These are phyloP conservation scores for Tetrapisispora phaffii DNA, from an alignment of 805 yeast species.

Conservation along the genomic window DNA sequence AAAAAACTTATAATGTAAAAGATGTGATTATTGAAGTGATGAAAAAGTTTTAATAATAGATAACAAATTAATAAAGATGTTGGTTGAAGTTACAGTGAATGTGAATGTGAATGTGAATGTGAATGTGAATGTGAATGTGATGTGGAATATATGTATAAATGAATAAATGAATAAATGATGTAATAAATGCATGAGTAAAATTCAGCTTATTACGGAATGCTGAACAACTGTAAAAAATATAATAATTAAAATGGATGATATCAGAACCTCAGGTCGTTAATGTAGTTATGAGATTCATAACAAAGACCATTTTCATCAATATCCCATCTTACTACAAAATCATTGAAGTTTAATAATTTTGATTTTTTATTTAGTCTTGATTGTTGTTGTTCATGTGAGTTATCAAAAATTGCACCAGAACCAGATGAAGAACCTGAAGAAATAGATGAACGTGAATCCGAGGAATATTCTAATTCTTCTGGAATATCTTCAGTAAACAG, in stretches of 20 bases:
- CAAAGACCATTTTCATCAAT: slow-evolving; percentile 6
- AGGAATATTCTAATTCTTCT: slow-evolving; percentile 2
- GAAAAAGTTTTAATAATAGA: no score
- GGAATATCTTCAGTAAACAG: neutral
- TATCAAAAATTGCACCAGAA: neutral
- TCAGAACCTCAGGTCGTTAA: slow-evolving; percentile 4
- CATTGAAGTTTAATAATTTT: slow-evolving; percentile 5
- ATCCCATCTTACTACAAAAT: slow-evolving; percentile 8
- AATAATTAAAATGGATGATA: slow-evolving; percentile 7
- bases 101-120: neutral
- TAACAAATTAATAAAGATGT: neutral
- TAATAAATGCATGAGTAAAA: neutral
- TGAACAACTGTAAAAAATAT: no score
- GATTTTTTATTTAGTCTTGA: neutral
- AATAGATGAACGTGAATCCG: slow-evolving; percentile 1
- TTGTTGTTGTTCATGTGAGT: neutral
- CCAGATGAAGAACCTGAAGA: neutral
- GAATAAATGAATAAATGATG: neutral
- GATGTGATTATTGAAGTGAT: no score
- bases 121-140: neutral
- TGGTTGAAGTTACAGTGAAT: neutral
- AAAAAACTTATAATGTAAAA: neutral
- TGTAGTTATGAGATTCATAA: slow-evolving; percentile 5
- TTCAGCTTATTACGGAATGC: slow-evolving; percentile 10
- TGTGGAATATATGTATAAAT: neutral